phyloP scores from a whole-genome alignment of 192 early-diverging fungal species.

The Gamsiella multidivaricata region DNA sequence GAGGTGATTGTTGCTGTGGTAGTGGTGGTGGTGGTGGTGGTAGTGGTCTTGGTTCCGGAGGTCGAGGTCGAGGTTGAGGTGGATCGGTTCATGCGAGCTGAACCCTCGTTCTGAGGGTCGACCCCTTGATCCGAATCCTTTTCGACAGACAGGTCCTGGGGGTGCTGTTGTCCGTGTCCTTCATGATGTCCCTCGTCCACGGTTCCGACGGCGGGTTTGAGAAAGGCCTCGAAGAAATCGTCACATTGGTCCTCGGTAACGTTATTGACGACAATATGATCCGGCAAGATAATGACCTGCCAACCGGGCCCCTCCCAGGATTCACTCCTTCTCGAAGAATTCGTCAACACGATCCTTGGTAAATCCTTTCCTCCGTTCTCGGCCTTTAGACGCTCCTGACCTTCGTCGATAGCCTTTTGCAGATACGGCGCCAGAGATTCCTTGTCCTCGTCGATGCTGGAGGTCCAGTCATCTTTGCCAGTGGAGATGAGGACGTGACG shows the following conservation, averaged over 20 bases:
- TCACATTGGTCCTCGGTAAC: constrained; percentile 55
- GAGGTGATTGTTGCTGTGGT: constrained; percentile 3
- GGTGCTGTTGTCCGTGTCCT: not conserved
- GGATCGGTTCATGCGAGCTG: not conserved
- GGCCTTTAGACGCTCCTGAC: constrained; percentile 15
- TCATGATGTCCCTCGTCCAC: not conserved
- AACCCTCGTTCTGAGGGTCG: not conserved
- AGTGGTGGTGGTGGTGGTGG: constrained; percentile 13
- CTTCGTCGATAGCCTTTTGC: constrained; percentile 41
- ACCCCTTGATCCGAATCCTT: constrained; percentile 21
- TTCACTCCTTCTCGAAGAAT: constrained; percentile 45
- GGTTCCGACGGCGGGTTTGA: constrained; percentile 22
- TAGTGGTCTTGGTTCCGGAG: constrained; percentile 8
- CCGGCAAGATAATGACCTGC: constrained; percentile 60
- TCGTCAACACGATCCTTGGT: constrained; percentile 61
- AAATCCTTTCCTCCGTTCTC: constrained; percentile 26
- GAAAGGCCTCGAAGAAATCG: constrained; percentile 60
- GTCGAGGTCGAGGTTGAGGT: not conserved
- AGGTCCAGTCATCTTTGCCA: constrained; percentile 60
- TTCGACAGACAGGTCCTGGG: constrained; percentile 5
- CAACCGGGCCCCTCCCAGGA: constrained; percentile 42
- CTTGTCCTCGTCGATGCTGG: constrained; percentile 62
- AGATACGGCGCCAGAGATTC: constrained; percentile 57
- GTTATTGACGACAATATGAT: constrained; percentile 64
- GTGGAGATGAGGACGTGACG: constrained; percentile 69